Evolutionary conservation across 2,329 filamentous ascomycete species (phyloP), one percentile per base, ranked within the genome.

Genomic region (Cytospora mali): DNA sequence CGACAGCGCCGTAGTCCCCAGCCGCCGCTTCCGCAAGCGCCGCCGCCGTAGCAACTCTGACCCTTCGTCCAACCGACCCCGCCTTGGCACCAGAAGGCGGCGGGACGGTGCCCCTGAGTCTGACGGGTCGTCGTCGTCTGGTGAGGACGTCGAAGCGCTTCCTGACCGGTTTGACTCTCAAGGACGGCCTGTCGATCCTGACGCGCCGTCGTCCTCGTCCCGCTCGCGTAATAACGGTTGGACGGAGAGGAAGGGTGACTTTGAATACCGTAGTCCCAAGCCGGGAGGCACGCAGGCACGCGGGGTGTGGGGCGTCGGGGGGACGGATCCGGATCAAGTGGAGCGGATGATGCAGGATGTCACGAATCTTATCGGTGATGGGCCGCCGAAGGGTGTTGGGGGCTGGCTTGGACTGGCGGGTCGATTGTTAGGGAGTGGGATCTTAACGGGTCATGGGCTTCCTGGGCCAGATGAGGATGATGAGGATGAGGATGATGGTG

Each of bases 141-240:
- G 74, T 4, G 72, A 77, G 4, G 72, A 75, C 0, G 68, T 82
- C 1, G 80, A 83, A 65, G 66, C 74, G 2, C 69, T 84, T 0
- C 81, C 81, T 0, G 77, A 79, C 57, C 76, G 81, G 0, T 84
- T 84, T 55, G 80, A 84, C 64, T 60, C 69, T 0, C 67, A 77
- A 2, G 81, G 81, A 1, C 74, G 71, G 14, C 79, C 76, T 0
- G 67, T 84, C 1, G 72, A 76, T 52, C 67, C 66, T 9, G 66
- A 65, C 61, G 23, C 28, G 33, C 14, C 11, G 21, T 54, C 9
- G 18, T 21, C 16, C 10, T 55, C 51, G 6, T 50, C 46, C 11
- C 52, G 58, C 18, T 61, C 33, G 18, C 35, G 54, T 35, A 64
- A 69, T 3, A 53, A 18, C 35, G 39, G 50, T 1, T 74, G 73